Evolutionary conservation across 2,329 filamentous ascomycete species (phyloP).

Genomic region (Botrytis porri): DNA sequence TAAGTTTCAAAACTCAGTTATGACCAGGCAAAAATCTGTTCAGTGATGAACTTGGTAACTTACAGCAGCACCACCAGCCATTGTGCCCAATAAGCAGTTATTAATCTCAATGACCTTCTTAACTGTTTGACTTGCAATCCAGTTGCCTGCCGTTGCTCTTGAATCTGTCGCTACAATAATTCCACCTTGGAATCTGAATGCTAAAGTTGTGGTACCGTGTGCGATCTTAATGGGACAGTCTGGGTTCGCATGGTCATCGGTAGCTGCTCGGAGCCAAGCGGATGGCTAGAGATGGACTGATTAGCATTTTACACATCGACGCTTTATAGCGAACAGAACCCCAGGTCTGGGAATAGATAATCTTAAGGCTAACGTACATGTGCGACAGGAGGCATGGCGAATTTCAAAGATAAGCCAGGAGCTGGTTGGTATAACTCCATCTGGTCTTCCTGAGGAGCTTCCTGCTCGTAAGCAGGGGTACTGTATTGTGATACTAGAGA

Average conservation of each 20-base stretch:
- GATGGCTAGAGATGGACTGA: constrained; percentile 65
- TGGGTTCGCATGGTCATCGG: constrained; percentile 95
- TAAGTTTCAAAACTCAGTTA: constrained; percentile 36
- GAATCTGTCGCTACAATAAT: constrained; percentile 99
- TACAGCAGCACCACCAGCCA: constrained; percentile 95
- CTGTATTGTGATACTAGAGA: constrained; percentile 90
- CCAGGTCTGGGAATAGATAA: constrained; percentile 17
- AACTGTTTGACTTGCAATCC: constrained; percentile 99
- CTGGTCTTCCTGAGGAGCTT: constrained; percentile 70
- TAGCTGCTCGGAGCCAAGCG: constrained; percentile 92
- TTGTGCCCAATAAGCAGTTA: constrained; percentile 87
- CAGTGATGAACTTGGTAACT: constrained; percentile 36
- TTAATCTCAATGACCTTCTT: constrained; percentile 99
- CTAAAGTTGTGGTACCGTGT: constrained; percentile 96
- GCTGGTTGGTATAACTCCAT: constrained; percentile 68
- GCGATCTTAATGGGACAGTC: constrained; percentile 99
- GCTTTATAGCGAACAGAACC: constrained; percentile 6
- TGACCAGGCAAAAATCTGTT: neutral
- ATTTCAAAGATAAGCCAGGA: constrained; percentile 82
- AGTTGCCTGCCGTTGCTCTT: constrained; percentile 93
- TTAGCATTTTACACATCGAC: constrained; percentile 44
- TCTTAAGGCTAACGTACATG: constrained; percentile 58
- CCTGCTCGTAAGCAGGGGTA: constrained; percentile 68
- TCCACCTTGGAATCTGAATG: constrained; percentile 96
- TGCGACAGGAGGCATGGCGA: constrained; percentile 88